These are phyloP conservation scores for Brasilioporus rufonigricans DNA, from an alignment of 768 basidiomycete species.

Conservation along the genomic window DNA sequence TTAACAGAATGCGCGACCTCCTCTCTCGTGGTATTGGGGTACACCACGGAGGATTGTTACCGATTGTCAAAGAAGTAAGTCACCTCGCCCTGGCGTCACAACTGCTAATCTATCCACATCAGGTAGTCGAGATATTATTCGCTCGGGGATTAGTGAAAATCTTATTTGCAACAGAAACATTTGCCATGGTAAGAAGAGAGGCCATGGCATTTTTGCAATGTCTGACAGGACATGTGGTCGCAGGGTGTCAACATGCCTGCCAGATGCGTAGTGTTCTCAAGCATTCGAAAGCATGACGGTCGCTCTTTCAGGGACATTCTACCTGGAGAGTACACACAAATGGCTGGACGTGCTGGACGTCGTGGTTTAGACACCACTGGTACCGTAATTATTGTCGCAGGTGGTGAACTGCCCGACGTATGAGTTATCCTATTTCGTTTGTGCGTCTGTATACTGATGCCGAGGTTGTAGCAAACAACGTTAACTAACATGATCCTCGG, in stretches of 20 bases:
- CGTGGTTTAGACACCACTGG: slow-evolving; percentile 94
- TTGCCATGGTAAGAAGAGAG: slow-evolving; percentile 80
- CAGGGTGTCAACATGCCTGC: slow-evolving; percentile 99
- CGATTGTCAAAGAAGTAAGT: slow-evolving; percentile 92
- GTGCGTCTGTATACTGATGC: not conserved
- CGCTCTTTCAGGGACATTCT: slow-evolving; percentile 85
- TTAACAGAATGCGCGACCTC: slow-evolving; percentile 83
- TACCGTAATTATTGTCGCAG: slow-evolving; percentile 87
- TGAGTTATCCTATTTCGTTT: slow-evolving; percentile 11
- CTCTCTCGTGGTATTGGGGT: slow-evolving; percentile 93
- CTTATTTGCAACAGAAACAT: slow-evolving; percentile 97
- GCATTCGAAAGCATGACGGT: slow-evolving; percentile 94
- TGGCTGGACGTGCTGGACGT: slow-evolving; percentile 97
- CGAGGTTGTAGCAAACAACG: slow-evolving; percentile 54
- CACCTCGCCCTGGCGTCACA: not conserved
- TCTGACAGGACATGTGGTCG: slow-evolving; percentile 7
- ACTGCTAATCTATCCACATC: slow-evolving; percentile 8
- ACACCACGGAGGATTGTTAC: slow-evolving; percentile 94
- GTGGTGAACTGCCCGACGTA: slow-evolving; percentile 87
- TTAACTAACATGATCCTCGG: slow-evolving; percentile 92
- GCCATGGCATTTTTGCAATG: not conserved
- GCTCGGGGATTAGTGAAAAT: slow-evolving; percentile 94
- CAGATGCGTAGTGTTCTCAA: slow-evolving; percentile 94
- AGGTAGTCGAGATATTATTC: slow-evolving; percentile 97
- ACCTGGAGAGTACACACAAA: slow-evolving; percentile 95